Conservation (phyloP, 2,329 filamentous ascomycete species). For the Penicillium sp. region DNA sequence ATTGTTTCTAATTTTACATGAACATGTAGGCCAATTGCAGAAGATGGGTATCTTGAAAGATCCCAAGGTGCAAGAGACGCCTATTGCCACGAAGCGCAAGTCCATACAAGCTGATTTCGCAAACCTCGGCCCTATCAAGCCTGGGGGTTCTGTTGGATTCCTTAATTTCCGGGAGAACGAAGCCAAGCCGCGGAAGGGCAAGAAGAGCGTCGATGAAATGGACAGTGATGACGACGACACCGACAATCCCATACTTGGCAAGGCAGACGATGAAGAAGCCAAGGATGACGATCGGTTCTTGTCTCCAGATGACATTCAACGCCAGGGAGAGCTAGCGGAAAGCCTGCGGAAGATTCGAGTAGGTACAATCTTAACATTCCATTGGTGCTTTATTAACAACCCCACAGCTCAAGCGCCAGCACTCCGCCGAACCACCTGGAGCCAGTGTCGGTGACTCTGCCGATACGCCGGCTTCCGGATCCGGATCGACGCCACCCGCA, state of each 20-base stretch:
- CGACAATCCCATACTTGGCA: slow-evolving; percentile 61
- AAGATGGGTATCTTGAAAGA: slow-evolving; percentile 89
- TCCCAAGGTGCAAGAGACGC: slow-evolving; percentile 60
- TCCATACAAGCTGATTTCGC: slow-evolving; percentile 84
- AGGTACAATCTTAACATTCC: slow-evolving; percentile 24
- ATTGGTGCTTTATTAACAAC: slow-evolving; percentile 12
- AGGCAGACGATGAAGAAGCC: slow-evolving; percentile 61
- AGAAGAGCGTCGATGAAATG: slow-evolving; percentile 65
- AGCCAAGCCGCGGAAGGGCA: slow-evolving; percentile 54
- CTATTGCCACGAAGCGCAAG: slow-evolving; percentile 68
- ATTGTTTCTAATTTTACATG: background rate
- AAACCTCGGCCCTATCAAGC: slow-evolving; percentile 77
- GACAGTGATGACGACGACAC: slow-evolving; percentile 71
- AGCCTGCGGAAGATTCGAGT: slow-evolving; percentile 67
- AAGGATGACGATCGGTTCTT: slow-evolving; percentile 50
- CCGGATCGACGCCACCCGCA: slow-evolving; percentile 38
- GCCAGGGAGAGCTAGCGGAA: slow-evolving; percentile 62
- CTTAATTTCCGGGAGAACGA: slow-evolving; percentile 77
- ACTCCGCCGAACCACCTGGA: slow-evolving; percentile 58
- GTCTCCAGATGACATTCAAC: slow-evolving; percentile 61
- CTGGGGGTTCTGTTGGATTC: slow-evolving; percentile 85
- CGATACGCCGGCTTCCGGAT: slow-evolving; percentile 40
- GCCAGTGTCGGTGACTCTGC: slow-evolving; percentile 36
- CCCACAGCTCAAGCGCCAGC: slow-evolving; percentile 63
- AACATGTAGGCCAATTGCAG: slow-evolving; percentile 77